A percentile compares a stretch with the other conserved stretches of the same genome.
phyloP scores from a whole-genome alignment of 257 asterid genomes.

The Solanum acaule region DNA sequence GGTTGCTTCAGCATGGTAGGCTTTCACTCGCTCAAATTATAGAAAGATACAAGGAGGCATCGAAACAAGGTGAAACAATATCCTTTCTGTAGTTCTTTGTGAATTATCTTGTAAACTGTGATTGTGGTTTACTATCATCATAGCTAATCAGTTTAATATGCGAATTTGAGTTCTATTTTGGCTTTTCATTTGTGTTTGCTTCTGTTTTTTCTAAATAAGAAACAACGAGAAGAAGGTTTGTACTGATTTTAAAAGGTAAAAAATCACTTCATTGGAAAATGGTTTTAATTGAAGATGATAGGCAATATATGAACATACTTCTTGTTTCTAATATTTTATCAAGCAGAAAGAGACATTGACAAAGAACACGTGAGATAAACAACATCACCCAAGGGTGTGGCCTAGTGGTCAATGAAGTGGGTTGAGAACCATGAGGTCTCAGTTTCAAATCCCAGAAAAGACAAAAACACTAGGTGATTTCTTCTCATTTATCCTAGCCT shows the following conservation, averaged over 20 bases:
- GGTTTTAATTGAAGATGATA: not conserved
- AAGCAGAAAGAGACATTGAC: not conserved
- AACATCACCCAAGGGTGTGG: not conserved
- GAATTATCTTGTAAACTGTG: not conserved
- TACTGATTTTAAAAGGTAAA: not conserved
- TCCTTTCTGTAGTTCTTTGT: not conserved
- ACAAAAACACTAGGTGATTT: not conserved
- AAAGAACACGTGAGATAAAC: not conserved
- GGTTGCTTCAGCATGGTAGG: conserved; percentile 89
- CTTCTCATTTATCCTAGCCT: not conserved
- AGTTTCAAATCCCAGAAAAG: not conserved
- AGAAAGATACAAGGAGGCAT: conserved; percentile 43
- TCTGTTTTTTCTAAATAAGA: not conserved
- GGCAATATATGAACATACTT: not conserved
- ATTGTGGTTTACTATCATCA: not conserved
- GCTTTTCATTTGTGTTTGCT: not conserved
- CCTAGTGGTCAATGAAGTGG: not conserved
- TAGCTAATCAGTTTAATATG: not conserved
- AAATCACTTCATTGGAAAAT: not conserved
- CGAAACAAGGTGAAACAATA: conserved; percentile 28
- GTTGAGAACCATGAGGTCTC: not conserved
- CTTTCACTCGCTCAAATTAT: conserved; percentile 57
- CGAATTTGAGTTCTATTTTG: not conserved
- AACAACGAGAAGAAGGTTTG: not conserved
- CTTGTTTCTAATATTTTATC: not conserved